Base-by-base conservation (phyloP, 129 eudicot genomes). In the Dittrichia graveolens region DNA sequence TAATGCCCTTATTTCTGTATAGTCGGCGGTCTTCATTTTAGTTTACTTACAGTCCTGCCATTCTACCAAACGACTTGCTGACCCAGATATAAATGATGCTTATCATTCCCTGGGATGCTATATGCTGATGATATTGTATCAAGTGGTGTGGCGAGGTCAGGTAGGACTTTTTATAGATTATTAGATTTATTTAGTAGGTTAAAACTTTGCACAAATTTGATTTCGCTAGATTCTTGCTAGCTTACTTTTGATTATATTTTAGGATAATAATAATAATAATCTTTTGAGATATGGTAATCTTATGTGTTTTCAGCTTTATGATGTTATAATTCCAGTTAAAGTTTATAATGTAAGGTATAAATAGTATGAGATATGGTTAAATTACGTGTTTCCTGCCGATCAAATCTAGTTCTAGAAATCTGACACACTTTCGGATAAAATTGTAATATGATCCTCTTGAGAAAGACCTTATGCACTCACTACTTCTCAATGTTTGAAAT, bases 51-150 rank as follows among this genome's bases (percentile, higher is more conserved):
- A 16, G 49, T 56, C 76, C 55, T 44, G 31, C 40, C 56, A 69
- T 42, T 69, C 76, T 43, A 64, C 64, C 79, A 63, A 75, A 37
- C 63, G 45, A 54, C 47, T 34, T 24, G 0, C 48, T 48, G 62
- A 58, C 76, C 70, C 76, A 50, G 12, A 61, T 69, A 78, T 78
- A 42, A 61, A 78, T 78, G 81, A 78, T 61, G 76, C 65, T 24
- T 69, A 41, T 63, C 81, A 50, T 77, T 55, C 68, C 31, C 57
- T 37, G 7, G 74, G 67, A 55, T 77, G 81, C 19, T 61, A 66
- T 68, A 77, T 69, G 71, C 76, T 70, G 80, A 75, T 75, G 67
- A 75, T 75, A 66, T 66, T 45, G 65, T 75, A 69, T 60, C 64
- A 34, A 66, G 75, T 56, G 75, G 66, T 56, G 69, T 56, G 75